Evolutionary conservation across 2,329 filamentous ascomycete genomes (phyloP), one percentile per base, ranked within the genome.

Genomic region (Monilinia fructigena): DNA sequence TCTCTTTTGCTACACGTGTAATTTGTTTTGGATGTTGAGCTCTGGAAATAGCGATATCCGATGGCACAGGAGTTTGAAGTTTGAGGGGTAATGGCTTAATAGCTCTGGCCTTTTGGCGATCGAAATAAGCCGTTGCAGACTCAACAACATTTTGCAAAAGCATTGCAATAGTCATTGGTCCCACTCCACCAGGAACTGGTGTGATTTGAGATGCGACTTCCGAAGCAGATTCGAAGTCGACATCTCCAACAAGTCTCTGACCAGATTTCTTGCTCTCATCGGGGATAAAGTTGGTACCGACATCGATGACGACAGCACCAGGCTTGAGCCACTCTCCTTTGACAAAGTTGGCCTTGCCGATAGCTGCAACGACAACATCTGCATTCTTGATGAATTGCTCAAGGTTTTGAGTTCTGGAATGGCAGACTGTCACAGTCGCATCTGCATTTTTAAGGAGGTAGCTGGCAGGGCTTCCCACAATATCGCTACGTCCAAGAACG

Each of bases 151-250:
- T 99, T 79, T 96, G 91, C 74, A 99, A 82, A 58, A 99, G 83
- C 95, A 99, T 99, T 68, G 95, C 95, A 70, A 99, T 93, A 3
- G 95, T 99, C 95, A 99, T 99, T 61, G 95, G 95, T 0, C 95
- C 95, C 67, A 99, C 95, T 78, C 95, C 95, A 66, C 95, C 95
- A 1, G 95, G 95, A 2, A 99, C 95, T 1, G 95, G 95, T 2
- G 95, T 99, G 75, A 99, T 97, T 75, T 91, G 86, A 2, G 93
- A 97, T 26, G 93, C 95, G 53, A 97, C 90, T 76, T 96, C 83
- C 20, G 84, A 85, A 20, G 94, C 94, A 54, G 90, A 87, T 62
- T 93, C 92, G 74, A 88, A 98, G 74, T 99, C 93, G 53, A 99
- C 95, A 77, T 99, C 95, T 68, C 95, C 95, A 8, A 98, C 94